Evolutionary conservation across 441 rosid genomes (phyloP).

Genomic region (Pelargonium citronellum): DNA sequence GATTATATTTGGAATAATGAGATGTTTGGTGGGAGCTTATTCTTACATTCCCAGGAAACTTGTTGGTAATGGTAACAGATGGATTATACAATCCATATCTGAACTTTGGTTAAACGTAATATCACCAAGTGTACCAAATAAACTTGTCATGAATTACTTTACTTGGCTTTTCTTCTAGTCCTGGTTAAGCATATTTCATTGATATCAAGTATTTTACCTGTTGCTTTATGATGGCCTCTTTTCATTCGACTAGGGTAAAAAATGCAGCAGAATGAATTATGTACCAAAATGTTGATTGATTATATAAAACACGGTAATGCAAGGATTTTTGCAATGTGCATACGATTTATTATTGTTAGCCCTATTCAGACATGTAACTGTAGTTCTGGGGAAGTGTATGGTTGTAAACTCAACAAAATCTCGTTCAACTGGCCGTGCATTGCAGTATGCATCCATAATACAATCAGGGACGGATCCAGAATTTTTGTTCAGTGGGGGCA

Average conservation of each 20-base stretch:
- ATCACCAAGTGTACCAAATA: not conserved
- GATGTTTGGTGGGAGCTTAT: not conserved
- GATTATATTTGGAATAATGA: constrained; percentile 11
- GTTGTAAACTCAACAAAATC: not conserved
- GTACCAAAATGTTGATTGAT: not conserved
- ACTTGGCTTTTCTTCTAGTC: not conserved
- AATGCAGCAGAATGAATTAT: not conserved
- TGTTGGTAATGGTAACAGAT: not conserved
- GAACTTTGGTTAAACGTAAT: not conserved
- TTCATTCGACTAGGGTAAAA: not conserved
- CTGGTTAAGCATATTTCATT: not conserved
- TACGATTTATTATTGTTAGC: not conserved
- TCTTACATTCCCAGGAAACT: constrained; percentile 11
- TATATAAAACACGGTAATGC: not conserved
- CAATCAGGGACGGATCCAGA: too few species aligned
- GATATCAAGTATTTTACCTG: not conserved
- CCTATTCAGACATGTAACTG: not conserved
- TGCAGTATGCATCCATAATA: not conserved
- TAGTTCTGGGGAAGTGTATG: not conserved
- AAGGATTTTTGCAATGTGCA: not conserved
- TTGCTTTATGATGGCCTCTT: not conserved
- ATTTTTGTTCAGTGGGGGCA: too few species aligned
- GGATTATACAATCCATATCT: not conserved
- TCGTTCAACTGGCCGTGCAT: not conserved
- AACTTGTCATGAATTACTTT: not conserved